phyloP scores from a whole-genome alignment of 306 rosid species.

The Medicago ruthenica region DNA sequence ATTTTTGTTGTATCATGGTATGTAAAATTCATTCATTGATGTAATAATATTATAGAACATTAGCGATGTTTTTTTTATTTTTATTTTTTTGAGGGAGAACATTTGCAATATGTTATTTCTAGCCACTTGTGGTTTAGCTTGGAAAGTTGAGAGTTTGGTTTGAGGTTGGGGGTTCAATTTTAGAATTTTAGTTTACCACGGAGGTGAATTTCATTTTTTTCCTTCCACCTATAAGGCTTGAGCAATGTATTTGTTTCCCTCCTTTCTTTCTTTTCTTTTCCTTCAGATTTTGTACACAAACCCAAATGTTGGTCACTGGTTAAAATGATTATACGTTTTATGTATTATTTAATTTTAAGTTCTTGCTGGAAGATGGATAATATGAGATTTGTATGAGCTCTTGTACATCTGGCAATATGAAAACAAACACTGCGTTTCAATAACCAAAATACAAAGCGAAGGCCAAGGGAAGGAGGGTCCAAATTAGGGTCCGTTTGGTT shows the following conservation, averaged over 20 bases:
- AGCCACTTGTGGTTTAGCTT: constrained; percentile 20
- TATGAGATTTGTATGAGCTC: neutral
- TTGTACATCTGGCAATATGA: constrained; percentile 8
- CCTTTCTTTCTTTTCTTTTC: neutral
- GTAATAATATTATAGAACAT: constrained; percentile 44
- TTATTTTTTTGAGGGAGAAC: too few species aligned
- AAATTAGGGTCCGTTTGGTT: too few species aligned
- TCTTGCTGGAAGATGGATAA: constrained; percentile 16
- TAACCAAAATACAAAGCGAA: neutral
- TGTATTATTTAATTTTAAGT: constrained; percentile 5
- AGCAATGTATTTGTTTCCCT: neutral
- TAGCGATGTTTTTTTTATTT: neutral
- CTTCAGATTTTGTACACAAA: neutral
- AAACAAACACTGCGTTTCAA: neutral
- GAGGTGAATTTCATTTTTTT: constrained; percentile 35
- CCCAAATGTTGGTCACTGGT: neutral
- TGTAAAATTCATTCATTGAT: constrained; percentile 58
- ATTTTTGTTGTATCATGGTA: constrained; percentile 50
- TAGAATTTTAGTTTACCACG: constrained; percentile 19
- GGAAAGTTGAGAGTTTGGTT: constrained; percentile 35
- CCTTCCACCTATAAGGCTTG: constrained; percentile 13
- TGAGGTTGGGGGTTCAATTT: constrained; percentile 28
- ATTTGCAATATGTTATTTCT: neutral
- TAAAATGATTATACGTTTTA: constrained; percentile 14
- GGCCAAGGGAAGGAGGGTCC: constrained; percentile 66